Percentiles rank a stretch among this genome's conserved stretches.
phyloP scores from a whole-genome alignment of 2,329 filamentous ascomycete genomes.

The Calonectria montana region DNA sequence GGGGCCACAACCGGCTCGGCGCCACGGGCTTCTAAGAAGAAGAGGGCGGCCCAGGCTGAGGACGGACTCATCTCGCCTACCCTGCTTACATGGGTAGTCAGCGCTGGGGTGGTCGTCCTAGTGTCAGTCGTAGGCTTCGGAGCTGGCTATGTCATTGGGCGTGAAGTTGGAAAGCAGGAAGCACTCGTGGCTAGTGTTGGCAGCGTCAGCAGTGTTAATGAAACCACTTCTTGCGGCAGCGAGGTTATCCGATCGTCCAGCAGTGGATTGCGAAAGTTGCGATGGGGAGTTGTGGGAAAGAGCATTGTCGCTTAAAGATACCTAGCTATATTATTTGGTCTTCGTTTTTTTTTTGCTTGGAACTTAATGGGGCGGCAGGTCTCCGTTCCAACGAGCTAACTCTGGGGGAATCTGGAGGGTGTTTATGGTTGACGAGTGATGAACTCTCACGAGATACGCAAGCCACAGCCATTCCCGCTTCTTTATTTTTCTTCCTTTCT shows the following conservation, averaged over 20 bases:
- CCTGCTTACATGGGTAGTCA: constrained; percentile 72
- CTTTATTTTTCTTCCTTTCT: background rate
- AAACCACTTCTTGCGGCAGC: constrained; percentile 61
- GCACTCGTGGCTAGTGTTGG: constrained; percentile 53
- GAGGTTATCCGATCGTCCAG: constrained; percentile 65
- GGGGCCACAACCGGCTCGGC: constrained; percentile 54
- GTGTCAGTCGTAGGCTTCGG: constrained; percentile 77
- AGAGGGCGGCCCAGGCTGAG: constrained; percentile 58
- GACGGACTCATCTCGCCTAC: constrained; percentile 67
- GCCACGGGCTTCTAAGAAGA: constrained; percentile 68
- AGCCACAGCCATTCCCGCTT: constrained; percentile 6
- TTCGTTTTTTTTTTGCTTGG: background rate
- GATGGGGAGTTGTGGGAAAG: constrained; percentile 64
- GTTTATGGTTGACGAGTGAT: constrained; percentile 24
- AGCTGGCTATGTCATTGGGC: constrained; percentile 75
- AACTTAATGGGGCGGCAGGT: background rate
- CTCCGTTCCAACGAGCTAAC: constrained; percentile 13
- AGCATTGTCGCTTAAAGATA: constrained; percentile 59
- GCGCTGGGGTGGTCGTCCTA: constrained; percentile 74
- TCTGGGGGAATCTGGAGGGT: constrained; percentile 5
- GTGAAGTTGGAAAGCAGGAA: constrained; percentile 74
- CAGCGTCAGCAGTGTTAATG: constrained; percentile 57
- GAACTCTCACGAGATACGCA: constrained; percentile 33
- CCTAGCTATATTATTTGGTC: background rate
- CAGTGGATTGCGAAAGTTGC: constrained; percentile 63